Percentiles rank a stretch among this genome's conserved stretches.
Conservation (phyloP, 106 monocot species). For the Cymbidium sinense region DNA sequence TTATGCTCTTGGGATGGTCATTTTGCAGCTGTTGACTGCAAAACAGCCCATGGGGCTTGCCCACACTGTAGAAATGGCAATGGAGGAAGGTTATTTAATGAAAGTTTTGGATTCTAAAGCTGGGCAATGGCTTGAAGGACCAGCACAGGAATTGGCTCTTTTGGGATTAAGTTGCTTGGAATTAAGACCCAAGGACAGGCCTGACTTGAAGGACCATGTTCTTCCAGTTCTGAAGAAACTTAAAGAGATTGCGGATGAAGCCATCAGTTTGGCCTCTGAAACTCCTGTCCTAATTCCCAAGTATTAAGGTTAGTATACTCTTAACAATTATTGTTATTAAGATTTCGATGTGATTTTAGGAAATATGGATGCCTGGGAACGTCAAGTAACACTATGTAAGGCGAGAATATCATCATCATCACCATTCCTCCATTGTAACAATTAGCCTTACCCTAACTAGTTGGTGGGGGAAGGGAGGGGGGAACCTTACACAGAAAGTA, state of each 20-base stretch:
- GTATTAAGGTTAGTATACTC: background rate
- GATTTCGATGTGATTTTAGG: too few species aligned
- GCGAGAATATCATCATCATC: too few species aligned
- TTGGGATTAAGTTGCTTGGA: conserved; percentile 46
- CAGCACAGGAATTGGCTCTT: conserved; percentile 32
- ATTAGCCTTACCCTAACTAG: too few species aligned
- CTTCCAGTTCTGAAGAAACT: conserved; percentile 36
- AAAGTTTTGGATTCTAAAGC: conserved; percentile 43
- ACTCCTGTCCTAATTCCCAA: background rate
- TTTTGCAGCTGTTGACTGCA: conserved; percentile 50
- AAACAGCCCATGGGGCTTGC: conserved; percentile 46
- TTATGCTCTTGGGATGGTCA: conserved; percentile 49
- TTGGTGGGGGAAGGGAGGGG: too few species aligned
- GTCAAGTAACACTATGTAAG: too few species aligned
- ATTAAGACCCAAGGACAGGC: conserved; percentile 40
- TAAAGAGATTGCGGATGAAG: conserved; percentile 22
- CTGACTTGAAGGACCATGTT: conserved; percentile 35
- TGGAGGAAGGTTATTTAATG: conserved; percentile 20
- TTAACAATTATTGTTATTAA: too few species aligned
- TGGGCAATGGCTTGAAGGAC: conserved; percentile 43
- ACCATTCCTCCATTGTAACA: too few species aligned
- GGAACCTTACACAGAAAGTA: too few species aligned
- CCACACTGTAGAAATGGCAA: conserved; percentile 28
- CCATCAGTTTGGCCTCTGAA: conserved; percentile 7
- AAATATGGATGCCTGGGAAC: too few species aligned